Base-by-base conservation (phyloP, 176 grass and related monocot genomes). In the Urochloa ruziziensis region DNA sequence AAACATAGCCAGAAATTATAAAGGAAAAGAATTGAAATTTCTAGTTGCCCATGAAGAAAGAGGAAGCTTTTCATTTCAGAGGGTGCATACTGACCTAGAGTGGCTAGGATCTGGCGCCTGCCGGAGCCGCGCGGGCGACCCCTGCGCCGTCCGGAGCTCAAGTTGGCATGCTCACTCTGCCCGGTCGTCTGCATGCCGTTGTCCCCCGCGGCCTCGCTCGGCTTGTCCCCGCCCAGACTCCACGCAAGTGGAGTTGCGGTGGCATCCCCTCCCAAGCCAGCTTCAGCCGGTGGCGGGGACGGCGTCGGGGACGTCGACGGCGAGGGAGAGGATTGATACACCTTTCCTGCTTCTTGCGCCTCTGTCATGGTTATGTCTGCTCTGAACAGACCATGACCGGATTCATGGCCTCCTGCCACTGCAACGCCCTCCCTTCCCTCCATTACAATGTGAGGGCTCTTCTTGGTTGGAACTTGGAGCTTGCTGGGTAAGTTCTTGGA, bases 121-220 rank as follows among this genome's bases (percentile, higher is more conserved):
- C 96, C 96, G 49, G 93, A 95, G 23, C 96, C 96, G 19, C 74
- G 82, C 19, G 96, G 96, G 57, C 93, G 89, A 24, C 96, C 96
- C 75, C 89, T 87, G 23, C 96, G 87, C 60, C 89, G 82, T 5
- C 88, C 92, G 40, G 82, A 83, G 79, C 80, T 87, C 30, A 83
- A 62, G 74, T 70, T 80, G 46, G 33, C 78, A 2, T 86, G 82
- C 43, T 80, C 81, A 35, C 77, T 52, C 25, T 80, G 90, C 32
- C 18, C 88, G 6, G 70, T 30, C 68, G 61, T 84, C 47, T 83
- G 70, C 79, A 79, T 71, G 76, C 71, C 72, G n/a, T 64, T 76
- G 65, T 52, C 47, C 51, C 54, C 85, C 0, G 79, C 48, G 53
- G 57, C 67, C n/a, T 15, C 68, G 18, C 80, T 48, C 47, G 58